A percentile compares a stretch with the other conserved stretches of the same genome.
phyloP scores from a whole-genome alignment of 306 rosid genomes.

The Pyrus betulifolia region DNA sequence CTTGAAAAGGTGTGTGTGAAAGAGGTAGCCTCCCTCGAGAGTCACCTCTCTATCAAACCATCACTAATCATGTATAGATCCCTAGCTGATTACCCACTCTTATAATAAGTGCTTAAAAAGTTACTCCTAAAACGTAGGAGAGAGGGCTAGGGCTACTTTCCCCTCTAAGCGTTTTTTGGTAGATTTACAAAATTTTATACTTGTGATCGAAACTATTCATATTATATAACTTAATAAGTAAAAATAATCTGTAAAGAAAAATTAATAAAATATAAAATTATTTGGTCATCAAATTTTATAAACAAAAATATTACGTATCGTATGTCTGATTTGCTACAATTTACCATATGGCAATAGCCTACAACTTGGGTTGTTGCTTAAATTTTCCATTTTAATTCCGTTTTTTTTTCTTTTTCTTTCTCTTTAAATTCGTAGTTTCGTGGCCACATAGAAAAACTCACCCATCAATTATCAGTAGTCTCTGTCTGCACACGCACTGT shows the following conservation, averaged over 20 bases:
- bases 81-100: conserved; percentile 17
- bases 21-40: conserved; percentile 31
- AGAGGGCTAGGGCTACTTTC: neutral
- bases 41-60: conserved; percentile 31
- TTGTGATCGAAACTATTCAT: too few species aligned
- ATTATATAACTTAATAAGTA: too few species aligned
- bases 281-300: too few species aligned
- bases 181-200: too few species aligned
- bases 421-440: neutral
- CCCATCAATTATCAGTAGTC: neutral
- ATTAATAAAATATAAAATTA: too few species aligned
- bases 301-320: too few species aligned
- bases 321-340: too few species aligned
- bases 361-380: neutral
- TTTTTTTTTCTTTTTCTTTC: neutral
- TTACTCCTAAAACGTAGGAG: neutral
- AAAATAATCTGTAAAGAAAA: too few species aligned
- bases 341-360: neutral
- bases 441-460: conserved; percentile 11
- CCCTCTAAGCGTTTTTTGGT: too few species aligned
- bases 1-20: conserved; percentile 47
- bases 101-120: neutral
- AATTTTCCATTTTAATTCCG: neutral
- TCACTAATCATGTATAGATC: conserved; percentile 33
- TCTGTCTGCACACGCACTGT: neutral